Evolutionary conservation across 768 basidiomycete genomes (phyloP).

Genomic region (Pisolithus albus): DNA sequence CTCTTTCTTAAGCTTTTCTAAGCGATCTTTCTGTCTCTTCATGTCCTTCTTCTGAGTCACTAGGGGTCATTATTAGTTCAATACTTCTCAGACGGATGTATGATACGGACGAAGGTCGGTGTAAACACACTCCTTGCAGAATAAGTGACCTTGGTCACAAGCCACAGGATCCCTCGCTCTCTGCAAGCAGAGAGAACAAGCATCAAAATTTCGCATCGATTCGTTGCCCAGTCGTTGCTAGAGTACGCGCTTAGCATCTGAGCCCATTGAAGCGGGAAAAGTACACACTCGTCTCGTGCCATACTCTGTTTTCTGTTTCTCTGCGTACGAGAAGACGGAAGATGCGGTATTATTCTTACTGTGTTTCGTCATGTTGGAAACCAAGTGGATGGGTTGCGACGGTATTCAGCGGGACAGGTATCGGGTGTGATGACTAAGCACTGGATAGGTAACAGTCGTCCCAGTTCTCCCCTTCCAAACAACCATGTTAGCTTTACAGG

Average conservation of each 20-base stretch:
- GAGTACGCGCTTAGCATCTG: background rate
- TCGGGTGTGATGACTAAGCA: no score
- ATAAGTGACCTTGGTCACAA: constrained; percentile 83
- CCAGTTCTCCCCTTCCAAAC: no score
- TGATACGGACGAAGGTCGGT: constrained; percentile 60
- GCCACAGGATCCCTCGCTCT: constrained; percentile 77
- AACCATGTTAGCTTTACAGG: constrained; percentile 38
- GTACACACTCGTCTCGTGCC: constrained; percentile 66
- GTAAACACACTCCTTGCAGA: constrained; percentile 93
- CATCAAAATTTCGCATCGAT: constrained; percentile 87
- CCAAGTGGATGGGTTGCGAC: background rate
- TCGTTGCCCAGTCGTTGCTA: constrained; percentile 61
- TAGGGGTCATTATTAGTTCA: constrained; percentile 25
- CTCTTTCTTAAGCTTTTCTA: constrained; percentile 69
- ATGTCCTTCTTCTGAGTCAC: constrained; percentile 90
- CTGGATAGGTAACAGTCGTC: no score
- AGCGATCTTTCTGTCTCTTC: constrained; percentile 76
- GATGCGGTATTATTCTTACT: constrained; percentile 89
- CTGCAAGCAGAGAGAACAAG: constrained; percentile 84
- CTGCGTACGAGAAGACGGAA: constrained; percentile 84
- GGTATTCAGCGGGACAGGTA: no score
- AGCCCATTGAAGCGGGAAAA: background rate
- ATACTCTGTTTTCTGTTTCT: constrained; percentile 75
- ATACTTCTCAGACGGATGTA: constrained; percentile 1
- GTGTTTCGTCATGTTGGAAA: constrained; percentile 69